Conservation (phyloP, 805 yeast genomes). For the Komagataella populi region DNA sequence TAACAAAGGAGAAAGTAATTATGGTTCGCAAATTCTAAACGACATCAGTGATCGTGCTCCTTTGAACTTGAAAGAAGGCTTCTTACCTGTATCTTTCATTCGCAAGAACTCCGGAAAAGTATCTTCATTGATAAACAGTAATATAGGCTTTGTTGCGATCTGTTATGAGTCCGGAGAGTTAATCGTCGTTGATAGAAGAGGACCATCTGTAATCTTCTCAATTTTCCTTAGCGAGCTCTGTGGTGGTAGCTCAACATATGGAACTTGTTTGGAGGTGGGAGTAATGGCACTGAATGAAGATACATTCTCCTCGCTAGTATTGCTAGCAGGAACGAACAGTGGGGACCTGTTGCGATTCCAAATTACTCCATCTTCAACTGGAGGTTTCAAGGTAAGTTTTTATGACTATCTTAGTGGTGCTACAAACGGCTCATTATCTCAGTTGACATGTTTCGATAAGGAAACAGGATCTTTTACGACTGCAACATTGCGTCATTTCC, state of each 20-base stretch:
- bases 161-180: conserved; percentile 70
- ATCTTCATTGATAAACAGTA: conserved; percentile 51
- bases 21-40: conserved; percentile 14
- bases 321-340: conserved; percentile 62
- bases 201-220: conserved; percentile 37
- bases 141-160: conserved; percentile 73
- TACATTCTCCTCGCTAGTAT: conserved; percentile 53
- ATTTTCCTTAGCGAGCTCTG: conserved; percentile 14
- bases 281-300: conserved; percentile 58
- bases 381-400: conserved; percentile 42
- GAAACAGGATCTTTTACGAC: conserved; percentile 49
- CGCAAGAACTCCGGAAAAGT: conserved; percentile 32
- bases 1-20: conserved; percentile 9
- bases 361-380: conserved; percentile 47
- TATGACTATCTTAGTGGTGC: not conserved
- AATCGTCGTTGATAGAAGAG: conserved; percentile 65
- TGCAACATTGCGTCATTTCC: conserved; percentile 47
- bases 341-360: conserved; percentile 62
- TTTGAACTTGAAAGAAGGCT: conserved; percentile 37
- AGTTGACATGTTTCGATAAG: conserved; percentile 28
- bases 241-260: conserved; percentile 12
- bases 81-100: conserved; percentile 40
- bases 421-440: not conserved
- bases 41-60: conserved; percentile 46
- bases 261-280: conserved; percentile 58